Conservation (phyloP, 331 rosid species). For the Phaseolus coccineus region DNA sequence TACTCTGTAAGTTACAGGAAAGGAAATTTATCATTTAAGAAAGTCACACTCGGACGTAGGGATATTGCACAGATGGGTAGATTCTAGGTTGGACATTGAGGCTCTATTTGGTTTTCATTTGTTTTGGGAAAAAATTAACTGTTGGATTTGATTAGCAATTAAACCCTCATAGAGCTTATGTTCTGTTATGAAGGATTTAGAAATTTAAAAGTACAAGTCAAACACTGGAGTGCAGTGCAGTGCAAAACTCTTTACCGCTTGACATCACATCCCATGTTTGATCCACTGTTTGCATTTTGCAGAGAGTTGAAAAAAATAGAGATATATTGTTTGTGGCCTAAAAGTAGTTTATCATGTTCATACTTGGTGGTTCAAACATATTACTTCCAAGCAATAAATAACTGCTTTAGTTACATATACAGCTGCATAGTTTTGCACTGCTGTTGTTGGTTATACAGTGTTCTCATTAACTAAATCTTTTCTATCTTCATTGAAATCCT, state of each 20-base stretch:
- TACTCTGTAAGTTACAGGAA: not conserved
- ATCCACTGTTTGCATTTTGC: not conserved
- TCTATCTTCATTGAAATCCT: not conserved
- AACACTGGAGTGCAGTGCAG: not conserved
- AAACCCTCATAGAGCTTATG: not conserved
- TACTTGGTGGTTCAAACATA: not conserved
- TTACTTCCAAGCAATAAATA: not conserved
- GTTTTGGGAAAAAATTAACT: not conserved
- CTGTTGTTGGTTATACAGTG: not conserved
- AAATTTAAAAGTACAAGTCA: not conserved
- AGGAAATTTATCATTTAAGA: not conserved
- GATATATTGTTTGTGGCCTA: not conserved
- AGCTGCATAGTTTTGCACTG: not conserved
- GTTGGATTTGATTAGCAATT: constrained; percentile 5
- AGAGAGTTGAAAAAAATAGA: not conserved
- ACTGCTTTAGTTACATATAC: not conserved
- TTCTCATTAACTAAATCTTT: not conserved
- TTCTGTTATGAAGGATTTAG: not conserved
- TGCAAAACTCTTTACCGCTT: not conserved
- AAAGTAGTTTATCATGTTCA: not conserved
- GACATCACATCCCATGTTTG: not conserved
- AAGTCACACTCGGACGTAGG: not conserved
- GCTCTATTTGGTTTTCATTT: not conserved
- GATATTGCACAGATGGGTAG: not conserved
- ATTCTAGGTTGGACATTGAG: not conserved